Conservation (phyloP, 2,329 filamentous ascomycete genomes). For the Penicillium sp. region DNA sequence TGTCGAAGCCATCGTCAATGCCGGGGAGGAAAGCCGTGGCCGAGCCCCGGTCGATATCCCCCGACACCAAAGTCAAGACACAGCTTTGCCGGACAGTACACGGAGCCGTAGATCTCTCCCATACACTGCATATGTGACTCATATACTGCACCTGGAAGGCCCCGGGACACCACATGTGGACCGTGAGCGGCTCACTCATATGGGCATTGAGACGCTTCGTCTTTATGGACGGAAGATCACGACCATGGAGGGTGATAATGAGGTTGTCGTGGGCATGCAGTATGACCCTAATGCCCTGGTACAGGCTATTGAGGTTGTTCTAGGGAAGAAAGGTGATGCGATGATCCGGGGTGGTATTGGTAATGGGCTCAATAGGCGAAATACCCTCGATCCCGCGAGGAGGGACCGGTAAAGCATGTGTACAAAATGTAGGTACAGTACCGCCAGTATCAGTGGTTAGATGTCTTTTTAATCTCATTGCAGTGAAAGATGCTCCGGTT, state of each 20-base stretch:
- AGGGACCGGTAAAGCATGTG: slow-evolving; percentile 1
- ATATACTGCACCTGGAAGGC: slow-evolving; percentile 78
- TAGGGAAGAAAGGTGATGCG: slow-evolving; percentile 65
- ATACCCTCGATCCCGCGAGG: slow-evolving; percentile 53
- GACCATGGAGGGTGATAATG: slow-evolving; percentile 43
- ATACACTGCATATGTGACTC: slow-evolving; percentile 73
- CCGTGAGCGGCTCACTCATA: slow-evolving; percentile 58
- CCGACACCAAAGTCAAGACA: slow-evolving; percentile 1
- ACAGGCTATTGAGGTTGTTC: slow-evolving; percentile 74
- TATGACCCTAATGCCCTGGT: slow-evolving; percentile 77
- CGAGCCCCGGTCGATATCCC: slow-evolving; percentile 24
- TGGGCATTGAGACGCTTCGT: slow-evolving; percentile 77
- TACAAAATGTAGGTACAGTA: no score
- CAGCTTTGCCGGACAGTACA: slow-evolving; percentile 12
- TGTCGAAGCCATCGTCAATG: slow-evolving; percentile 74
- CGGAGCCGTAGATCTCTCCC: slow-evolving; percentile 39
- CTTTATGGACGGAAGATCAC: slow-evolving; percentile 69
- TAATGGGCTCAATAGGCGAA: slow-evolving; percentile 56
- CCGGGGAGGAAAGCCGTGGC: slow-evolving; percentile 68
- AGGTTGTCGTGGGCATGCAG: slow-evolving; percentile 57
- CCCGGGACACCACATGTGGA: slow-evolving; percentile 71
- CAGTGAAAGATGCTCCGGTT: no score
- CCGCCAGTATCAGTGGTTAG: background rate
- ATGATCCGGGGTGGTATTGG: slow-evolving; percentile 44
- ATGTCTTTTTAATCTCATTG: background rate